Percentiles rank a stretch among this genome's conserved stretches.
Evolutionary conservation across 176 grass and related monocot genomes (phyloP).

Genomic region (Cenchrus americanus): DNA sequence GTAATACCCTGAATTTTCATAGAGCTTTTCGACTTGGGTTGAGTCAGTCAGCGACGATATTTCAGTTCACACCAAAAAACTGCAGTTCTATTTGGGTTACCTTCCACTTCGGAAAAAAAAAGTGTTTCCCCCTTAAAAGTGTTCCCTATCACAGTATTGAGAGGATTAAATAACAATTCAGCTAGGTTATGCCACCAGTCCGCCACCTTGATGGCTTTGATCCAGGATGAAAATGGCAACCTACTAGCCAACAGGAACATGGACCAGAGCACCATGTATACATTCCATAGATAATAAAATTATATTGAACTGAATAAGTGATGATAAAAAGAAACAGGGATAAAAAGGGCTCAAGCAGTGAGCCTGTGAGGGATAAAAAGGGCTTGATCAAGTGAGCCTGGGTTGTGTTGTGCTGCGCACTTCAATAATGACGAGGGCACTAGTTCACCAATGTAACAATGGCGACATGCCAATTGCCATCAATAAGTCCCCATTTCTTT

Average conservation of each 20-base stretch:
- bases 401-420: neutral
- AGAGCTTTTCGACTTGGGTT: no score
- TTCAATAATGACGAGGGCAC: constrained; percentile 1
- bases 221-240: neutral
- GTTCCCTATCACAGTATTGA: no score
- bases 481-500: constrained; percentile 14
- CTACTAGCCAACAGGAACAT: neutral
- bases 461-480: neutral
- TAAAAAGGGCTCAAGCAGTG: neutral
- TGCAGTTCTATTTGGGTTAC: no score
- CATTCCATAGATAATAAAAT: constrained; percentile 1
- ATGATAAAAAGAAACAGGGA: neutral
- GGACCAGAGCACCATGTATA: neutral
- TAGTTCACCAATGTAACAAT: neutral
- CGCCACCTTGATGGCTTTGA: neutral
- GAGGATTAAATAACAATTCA: no score
- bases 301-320: neutral
- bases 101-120: no score
- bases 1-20: neutral
- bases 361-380: neutral
- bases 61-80: no score
- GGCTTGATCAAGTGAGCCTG: neutral
- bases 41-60: no score
- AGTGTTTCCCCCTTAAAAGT: no score
- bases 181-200: no score